Conservation (phyloP, 2,329 filamentous ascomycete species). For the Apiospora arundinis region DNA sequence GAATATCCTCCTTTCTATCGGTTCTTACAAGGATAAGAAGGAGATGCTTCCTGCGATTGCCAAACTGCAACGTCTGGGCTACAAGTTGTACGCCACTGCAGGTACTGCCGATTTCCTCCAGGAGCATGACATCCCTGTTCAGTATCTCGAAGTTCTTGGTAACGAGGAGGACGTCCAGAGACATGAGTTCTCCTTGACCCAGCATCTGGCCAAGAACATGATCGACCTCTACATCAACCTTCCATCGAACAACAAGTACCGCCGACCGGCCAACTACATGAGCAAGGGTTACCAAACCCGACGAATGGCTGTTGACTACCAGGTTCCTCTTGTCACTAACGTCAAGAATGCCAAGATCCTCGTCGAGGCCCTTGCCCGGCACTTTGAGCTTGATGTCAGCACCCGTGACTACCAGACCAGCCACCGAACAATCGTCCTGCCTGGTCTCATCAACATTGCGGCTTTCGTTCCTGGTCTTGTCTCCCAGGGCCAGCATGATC, state of each 20-base stretch:
- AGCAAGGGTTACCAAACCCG: conserved; percentile 96
- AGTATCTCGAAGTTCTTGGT: conserved; percentile 88
- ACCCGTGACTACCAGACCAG: conserved; percentile 92
- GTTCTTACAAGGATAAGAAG: conserved; percentile 96
- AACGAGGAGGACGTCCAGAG: conserved; percentile 83
- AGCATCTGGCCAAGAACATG: conserved; percentile 96
- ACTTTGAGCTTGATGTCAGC: conserved; percentile 83
- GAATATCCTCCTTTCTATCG: conserved; percentile 94
- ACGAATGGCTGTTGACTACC: conserved; percentile 97
- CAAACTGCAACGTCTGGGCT: conserved; percentile 89
- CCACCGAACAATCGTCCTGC: conserved; percentile 75
- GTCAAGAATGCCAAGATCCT: conserved; percentile 99
- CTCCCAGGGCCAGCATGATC: conserved; percentile 67
- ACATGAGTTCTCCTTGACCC: conserved; percentile 94
- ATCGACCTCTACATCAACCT: conserved; percentile 99
- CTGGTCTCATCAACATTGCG: conserved; percentile 79
- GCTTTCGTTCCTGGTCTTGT: conserved; percentile 79
- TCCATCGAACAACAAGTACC: conserved; percentile 97
- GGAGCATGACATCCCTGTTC: conserved; percentile 88
- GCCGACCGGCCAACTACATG: conserved; percentile 97
- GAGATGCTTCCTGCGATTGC: conserved; percentile 94
- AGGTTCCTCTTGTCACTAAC: conserved; percentile 96
- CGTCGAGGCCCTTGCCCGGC: conserved; percentile 89
- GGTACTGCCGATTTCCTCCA: conserved; percentile 97
- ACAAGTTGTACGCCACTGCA: conserved; percentile 93